Base-by-base conservation (phyloP, 164 flowering plant species). In the Annona cherimola region DNA sequence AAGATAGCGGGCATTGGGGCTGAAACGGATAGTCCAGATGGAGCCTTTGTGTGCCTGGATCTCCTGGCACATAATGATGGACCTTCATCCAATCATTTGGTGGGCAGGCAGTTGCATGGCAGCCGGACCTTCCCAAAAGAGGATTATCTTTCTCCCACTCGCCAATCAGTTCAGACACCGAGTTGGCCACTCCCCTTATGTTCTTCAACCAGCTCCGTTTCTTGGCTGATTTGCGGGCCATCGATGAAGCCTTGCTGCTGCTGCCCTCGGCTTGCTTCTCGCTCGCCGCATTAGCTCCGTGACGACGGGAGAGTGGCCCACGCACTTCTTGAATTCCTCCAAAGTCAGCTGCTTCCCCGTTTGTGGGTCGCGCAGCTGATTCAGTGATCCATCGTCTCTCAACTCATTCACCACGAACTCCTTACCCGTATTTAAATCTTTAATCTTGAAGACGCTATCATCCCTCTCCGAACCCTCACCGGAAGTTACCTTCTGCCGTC, bases 361-460 rank as follows among this genome's bases (percentile, higher is more conserved):
- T n/a, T n/a, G n/a, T n/a, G n/a, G n/a, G n/a, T n/a, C n/a, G n/a
- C n/a, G n/a, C n/a, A n/a, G n/a, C n/a, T n/a, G n/a, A n/a, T n/a
- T n/a, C n/a, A n/a, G n/a, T n/a, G n/a, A n/a, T n/a, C n/a, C n/a
- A n/a, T n/a, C n/a, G n/a, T n/a, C n/a, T n/a, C n/a, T n/a, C n/a
- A n/a, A n/a, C n/a, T n/a, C n/a, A 0, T 88, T 91, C 1, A 95
- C 95, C 4, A 95, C 70, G 69, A 95, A 95, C 72, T 88, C 98
- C 67, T 86, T 91, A 2, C 99, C 99, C 0, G 95, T 95, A 66
- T 95, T 97, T 65, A 93, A 62, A 77, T 91, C 89, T 83, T 89
- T 95, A 20, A 95, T 91, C 76, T 59, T 73, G 59, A 89, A 63
- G 71, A 88, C 84, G 67, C 85, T 84, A 0, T 11, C n/a, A 69